Conservation (phyloP, 2,329 filamentous ascomycete species). For the Pseudogymnoascus sp. region DNA sequence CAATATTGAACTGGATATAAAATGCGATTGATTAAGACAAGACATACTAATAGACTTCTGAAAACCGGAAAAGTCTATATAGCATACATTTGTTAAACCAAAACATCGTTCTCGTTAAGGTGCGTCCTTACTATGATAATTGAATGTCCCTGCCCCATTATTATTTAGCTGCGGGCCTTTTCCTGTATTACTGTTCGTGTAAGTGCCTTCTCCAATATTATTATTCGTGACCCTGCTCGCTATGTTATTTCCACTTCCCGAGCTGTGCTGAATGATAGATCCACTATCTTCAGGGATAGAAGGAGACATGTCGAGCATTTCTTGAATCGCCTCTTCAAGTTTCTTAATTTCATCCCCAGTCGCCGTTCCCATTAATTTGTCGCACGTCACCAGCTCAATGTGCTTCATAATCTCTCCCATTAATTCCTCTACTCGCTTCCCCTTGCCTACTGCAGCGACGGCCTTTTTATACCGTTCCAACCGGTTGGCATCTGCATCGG, state of each 20-base stretch:
- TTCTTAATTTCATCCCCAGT: not conserved
- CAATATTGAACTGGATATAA: not conserved
- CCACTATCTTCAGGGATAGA: not conserved
- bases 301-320: not conserved
- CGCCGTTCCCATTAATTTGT: not conserved
- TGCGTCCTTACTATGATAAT: not conserved
- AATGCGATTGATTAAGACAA: not conserved
- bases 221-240: not conserved
- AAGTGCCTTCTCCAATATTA: not conserved
- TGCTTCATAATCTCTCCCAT: slow-evolving; percentile 27
- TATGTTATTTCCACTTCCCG: not conserved
- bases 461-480: slow-evolving; percentile 20
- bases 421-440: slow-evolving; percentile 22
- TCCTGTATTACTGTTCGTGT: not conserved
- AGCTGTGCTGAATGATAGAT: not conserved
- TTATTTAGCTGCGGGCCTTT: not conserved
- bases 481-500: slow-evolving; percentile 15
- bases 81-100: not conserved
- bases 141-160: not conserved
- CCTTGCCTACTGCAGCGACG: slow-evolving; percentile 21
- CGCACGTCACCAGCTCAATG: slow-evolving; percentile 21
- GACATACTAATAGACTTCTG: not conserved
- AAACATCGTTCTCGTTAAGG: not conserved
- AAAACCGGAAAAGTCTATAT: not conserved
- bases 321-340: not conserved